Percentiles rank a stretch among this genome's conserved stretches.
Evolutionary conservation across 495 filamentous ascomycete species (phyloP).

Genomic region (Penicillium flavigenum): DNA sequence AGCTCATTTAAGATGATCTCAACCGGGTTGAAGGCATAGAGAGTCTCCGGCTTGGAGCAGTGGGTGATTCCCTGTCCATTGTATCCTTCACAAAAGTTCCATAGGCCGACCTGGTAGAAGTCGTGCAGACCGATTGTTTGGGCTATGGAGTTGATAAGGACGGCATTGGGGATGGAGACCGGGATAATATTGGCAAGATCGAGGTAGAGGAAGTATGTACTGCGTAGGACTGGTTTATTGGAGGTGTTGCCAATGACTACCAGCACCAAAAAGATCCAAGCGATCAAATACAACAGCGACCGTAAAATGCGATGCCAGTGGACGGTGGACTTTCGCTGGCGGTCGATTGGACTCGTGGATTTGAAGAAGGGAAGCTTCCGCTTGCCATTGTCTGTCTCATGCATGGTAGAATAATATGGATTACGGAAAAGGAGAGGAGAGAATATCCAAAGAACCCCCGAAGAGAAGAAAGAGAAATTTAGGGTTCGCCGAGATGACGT

Average conservation of each 20-base stretch:
- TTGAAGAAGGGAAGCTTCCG: slow-evolving; percentile 37
- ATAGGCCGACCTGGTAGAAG: slow-evolving; percentile 90
- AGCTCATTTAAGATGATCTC: slow-evolving; percentile 74
- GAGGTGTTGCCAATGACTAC: slow-evolving; percentile 73
- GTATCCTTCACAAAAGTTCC: slow-evolving; percentile 89
- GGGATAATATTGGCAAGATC: slow-evolving; percentile 85
- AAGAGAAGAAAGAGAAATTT: background rate
- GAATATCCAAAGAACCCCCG: background rate
- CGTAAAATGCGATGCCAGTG: slow-evolving; percentile 52
- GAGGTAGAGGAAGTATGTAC: slow-evolving; percentile 80
- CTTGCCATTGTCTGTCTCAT: slow-evolving; percentile 23
- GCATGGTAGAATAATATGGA: slow-evolving; percentile 1
- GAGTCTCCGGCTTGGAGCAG: slow-evolving; percentile 63
- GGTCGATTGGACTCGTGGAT: slow-evolving; percentile 25
- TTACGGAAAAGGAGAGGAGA: background rate
- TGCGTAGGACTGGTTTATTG: slow-evolving; percentile 55
- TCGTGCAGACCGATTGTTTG: slow-evolving; percentile 85
- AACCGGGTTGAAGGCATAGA: slow-evolving; percentile 93
- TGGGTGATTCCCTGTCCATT: slow-evolving; percentile 65
- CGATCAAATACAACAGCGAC: slow-evolving; percentile 67
- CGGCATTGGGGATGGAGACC: slow-evolving; percentile 66
- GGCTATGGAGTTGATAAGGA: slow-evolving; percentile 84
- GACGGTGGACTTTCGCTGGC: slow-evolving; percentile 33
- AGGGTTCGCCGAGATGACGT: slow-evolving; percentile 8
- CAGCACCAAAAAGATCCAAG: slow-evolving; percentile 73